phyloP scores from a whole-genome alignment of 2,329 filamentous ascomycete species.

The Westerdykella sp. region DNA sequence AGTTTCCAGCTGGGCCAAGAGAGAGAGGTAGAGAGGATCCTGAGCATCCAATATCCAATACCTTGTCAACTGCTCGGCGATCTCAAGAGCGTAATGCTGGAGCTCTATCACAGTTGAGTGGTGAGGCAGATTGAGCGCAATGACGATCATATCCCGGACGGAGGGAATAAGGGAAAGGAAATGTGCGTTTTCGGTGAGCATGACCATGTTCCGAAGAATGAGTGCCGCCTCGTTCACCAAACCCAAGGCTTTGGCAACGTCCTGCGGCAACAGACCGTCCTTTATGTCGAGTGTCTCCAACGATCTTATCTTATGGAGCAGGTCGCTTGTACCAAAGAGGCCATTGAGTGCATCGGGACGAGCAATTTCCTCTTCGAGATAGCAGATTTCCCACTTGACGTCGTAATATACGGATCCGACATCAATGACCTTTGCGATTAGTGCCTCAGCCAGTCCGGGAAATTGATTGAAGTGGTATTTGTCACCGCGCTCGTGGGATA shows the following conservation, averaged over 20 bases:
- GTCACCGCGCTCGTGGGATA: constrained; percentile 88
- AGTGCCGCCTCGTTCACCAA: constrained; percentile 80
- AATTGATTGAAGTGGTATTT: constrained; percentile 95
- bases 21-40: constrained; percentile 72
- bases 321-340: constrained; percentile 60
- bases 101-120: constrained; percentile 71
- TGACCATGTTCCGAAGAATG: constrained; percentile 93
- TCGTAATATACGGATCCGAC: constrained; percentile 75
- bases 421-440: constrained; percentile 78
- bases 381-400: constrained; percentile 73
- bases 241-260: constrained; percentile 64
- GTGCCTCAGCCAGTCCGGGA: constrained; percentile 75
- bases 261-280: constrained; percentile 63
- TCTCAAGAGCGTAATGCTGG: constrained; percentile 86
- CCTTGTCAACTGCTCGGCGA: constrained; percentile 82
- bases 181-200: constrained; percentile 78
- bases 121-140: constrained; percentile 70
- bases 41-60: constrained; percentile 65
- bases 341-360: constrained; percentile 55
- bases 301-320: constrained; percentile 64
- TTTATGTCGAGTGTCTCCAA: constrained; percentile 55
- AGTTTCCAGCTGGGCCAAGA: constrained; percentile 51
- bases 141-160: constrained; percentile 74
- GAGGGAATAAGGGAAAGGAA: constrained; percentile 71
- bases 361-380: constrained; percentile 48